A percentile compares a stretch with the other conserved stretches of the same genome.
Conservation (phyloP, 768 basidiomycete species). For the Boletus huronensis region DNA sequence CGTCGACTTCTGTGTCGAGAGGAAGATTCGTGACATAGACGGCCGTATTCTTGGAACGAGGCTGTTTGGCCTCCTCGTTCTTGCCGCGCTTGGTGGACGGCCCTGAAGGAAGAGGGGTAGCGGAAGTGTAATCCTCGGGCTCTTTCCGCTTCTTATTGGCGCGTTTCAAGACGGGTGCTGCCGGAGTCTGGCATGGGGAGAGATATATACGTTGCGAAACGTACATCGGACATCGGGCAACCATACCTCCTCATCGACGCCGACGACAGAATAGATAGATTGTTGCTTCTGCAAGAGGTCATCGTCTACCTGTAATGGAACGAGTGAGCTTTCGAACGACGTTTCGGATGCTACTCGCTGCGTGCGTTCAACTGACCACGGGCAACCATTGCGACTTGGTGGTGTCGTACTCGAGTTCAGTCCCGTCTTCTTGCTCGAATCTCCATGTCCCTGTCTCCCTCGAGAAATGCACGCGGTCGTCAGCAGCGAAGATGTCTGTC, state of each 20-base stretch:
- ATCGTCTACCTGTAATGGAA: constrained; percentile 67
- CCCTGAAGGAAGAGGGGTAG: constrained; percentile 41
- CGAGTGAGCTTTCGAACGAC: neutral
- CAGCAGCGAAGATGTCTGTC: constrained; percentile 64
- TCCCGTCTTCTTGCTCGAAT: constrained; percentile 84
- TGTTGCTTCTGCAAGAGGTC: constrained; percentile 87
- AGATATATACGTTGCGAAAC: constrained; percentile 23
- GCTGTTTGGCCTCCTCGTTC: constrained; percentile 46
- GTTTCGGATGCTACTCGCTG: neutral
- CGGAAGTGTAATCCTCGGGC: constrained; percentile 66
- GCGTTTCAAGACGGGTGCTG: constrained; percentile 79
- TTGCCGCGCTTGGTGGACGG: constrained; percentile 70
- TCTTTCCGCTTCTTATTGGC: constrained; percentile 78
- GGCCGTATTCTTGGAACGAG: constrained; percentile 86
- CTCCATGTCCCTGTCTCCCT: constrained; percentile 76
- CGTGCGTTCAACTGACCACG: constrained; percentile 51
- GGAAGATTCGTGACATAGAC: constrained; percentile 88
- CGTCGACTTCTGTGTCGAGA: constrained; percentile 64
- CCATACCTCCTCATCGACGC: constrained; percentile 91
- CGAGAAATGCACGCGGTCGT: constrained; percentile 81
- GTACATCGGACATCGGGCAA: constrained; percentile 15
- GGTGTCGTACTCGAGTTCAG: constrained; percentile 87
- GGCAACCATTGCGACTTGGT: constrained; percentile 78
- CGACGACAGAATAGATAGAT: constrained; percentile 88
- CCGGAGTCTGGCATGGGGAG: constrained; percentile 60